phyloP scores from a whole-genome alignment of 768 basidiomycete genomes.

The Boletus pseudo-olivaceus region DNA sequence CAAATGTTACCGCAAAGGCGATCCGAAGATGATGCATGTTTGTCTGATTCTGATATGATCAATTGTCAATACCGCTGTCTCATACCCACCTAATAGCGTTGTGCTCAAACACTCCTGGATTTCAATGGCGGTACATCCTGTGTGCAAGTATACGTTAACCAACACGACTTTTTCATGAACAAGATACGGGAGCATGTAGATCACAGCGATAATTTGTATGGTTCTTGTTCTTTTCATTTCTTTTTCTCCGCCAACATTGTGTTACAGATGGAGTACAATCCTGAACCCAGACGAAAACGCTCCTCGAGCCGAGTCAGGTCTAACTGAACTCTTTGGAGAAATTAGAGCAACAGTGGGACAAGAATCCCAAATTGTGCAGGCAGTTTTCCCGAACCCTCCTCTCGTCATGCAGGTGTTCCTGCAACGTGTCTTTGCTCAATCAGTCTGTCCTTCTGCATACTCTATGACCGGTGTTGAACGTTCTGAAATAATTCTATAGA shows the following conservation, averaged over 20 bases:
- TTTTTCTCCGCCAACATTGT: neutral
- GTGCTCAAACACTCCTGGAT: slow-evolving; percentile 92
- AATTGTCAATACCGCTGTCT: slow-evolving; percentile 6
- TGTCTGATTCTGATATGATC: slow-evolving; percentile 27
- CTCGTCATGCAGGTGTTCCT: slow-evolving; percentile 98
- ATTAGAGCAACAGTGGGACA: slow-evolving; percentile 90
- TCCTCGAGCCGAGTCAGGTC: slow-evolving; percentile 76
- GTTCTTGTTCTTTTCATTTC: slow-evolving; percentile 19
- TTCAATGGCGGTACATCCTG: slow-evolving; percentile 98
- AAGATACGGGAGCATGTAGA: slow-evolving; percentile 66
- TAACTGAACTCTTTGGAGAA: slow-evolving; percentile 78
- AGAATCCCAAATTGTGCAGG: slow-evolving; percentile 96
- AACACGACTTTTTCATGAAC: slow-evolving; percentile 99
- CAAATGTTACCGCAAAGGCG: slow-evolving; percentile 91
- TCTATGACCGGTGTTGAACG: neutral
- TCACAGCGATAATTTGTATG: slow-evolving; percentile 57
- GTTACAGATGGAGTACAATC: slow-evolving; percentile 71
- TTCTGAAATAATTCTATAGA: slow-evolving; percentile 44
- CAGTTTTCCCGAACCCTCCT: slow-evolving; percentile 95
- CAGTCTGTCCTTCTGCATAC: slow-evolving; percentile 50
- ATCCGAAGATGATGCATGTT: slow-evolving; percentile 99
- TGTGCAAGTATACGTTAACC: slow-evolving; percentile 98
- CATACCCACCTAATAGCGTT: slow-evolving; percentile 61
- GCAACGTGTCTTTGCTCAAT: slow-evolving; percentile 96
- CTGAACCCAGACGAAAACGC: slow-evolving; percentile 75